phyloP scores from a whole-genome alignment of 345 rosid species.

The Murraya koenigii region DNA sequence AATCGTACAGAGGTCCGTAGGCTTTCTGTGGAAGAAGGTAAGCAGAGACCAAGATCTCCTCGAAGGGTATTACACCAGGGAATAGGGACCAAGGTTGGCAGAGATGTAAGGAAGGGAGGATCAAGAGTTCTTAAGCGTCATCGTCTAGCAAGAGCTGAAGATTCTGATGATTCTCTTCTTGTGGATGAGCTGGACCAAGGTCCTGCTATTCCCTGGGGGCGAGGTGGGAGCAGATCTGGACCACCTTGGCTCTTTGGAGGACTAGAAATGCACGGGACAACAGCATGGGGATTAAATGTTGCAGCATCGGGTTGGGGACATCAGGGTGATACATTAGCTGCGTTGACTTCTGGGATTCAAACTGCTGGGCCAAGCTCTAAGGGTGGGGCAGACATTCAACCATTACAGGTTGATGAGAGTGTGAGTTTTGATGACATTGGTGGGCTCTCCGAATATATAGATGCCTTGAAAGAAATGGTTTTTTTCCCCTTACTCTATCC shows the following conservation, averaged over 20 bases:
- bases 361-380: conserved; percentile 99
- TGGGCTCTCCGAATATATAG: conserved; percentile 89
- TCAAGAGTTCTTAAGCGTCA: conserved; percentile 95
- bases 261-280: conserved; percentile 78
- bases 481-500: conserved; percentile 97
- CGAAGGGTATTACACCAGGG: conserved; percentile 97
- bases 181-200: conserved; percentile 99
- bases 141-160: conserved; percentile 76
- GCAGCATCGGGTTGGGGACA: conserved; percentile 99
- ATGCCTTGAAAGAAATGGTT: conserved; percentile 99
- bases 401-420: conserved; percentile 91
- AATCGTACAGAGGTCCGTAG: conserved; percentile 95
- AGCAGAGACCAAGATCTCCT: conserved; percentile 87
- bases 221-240: conserved; percentile 93
- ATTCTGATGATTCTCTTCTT: conserved; percentile 99
- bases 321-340: conserved; percentile 80
- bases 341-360: conserved; percentile 83
- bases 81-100: conserved; percentile 77
- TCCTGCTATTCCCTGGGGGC: conserved; percentile 90
- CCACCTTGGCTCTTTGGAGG: conserved; percentile 99
- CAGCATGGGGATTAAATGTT: conserved; percentile 80
- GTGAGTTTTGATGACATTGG: conserved; percentile 97
- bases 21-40: conserved; percentile 67
- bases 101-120: conserved; percentile 93
- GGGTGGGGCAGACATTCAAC: conserved; percentile 99